Evolutionary conservation across 2,329 filamentous ascomycete genomes (phyloP).

Genomic region (Rosellinia necatrix): DNA sequence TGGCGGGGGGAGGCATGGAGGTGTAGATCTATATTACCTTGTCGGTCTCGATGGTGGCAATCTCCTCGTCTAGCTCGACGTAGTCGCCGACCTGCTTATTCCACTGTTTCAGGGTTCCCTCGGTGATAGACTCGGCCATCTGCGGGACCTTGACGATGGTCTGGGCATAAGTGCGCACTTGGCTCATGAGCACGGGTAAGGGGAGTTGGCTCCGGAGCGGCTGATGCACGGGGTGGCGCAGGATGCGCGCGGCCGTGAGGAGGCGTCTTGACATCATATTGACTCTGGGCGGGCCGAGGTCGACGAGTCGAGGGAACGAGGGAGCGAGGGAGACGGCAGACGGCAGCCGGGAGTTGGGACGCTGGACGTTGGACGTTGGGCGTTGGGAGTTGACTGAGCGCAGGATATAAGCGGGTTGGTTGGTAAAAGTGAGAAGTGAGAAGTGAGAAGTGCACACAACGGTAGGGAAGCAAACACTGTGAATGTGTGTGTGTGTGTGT

Average conservation of each 20-base stretch:
- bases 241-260: slow-evolving; percentile 48
- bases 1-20: not conserved
- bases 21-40: slow-evolving; percentile 64
- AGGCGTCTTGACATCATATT: slow-evolving; percentile 43
- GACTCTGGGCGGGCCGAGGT: not conserved
- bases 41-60: slow-evolving; percentile 98
- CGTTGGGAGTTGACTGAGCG: too few species aligned
- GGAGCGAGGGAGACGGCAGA: not conserved
- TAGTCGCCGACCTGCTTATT: slow-evolving; percentile 90
- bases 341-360: too few species aligned
- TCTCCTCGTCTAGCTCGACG: slow-evolving; percentile 95
- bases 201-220: slow-evolving; percentile 49
- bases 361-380: too few species aligned
- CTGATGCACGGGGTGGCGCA: slow-evolving; percentile 45
- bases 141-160: slow-evolving; percentile 89
- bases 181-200: slow-evolving; percentile 58
- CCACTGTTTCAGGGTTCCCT: slow-evolving; percentile 96
- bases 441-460: too few species aligned
- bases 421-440: too few species aligned
- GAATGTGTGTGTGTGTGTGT: too few species aligned
- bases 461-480: too few species aligned
- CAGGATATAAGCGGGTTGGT: too few species aligned
- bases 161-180: slow-evolving; percentile 73
- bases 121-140: slow-evolving; percentile 98
- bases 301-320: not conserved